Evolutionary conservation across 164 flowering plant genomes (phyloP).

Genomic region (Akebia trifoliata): DNA sequence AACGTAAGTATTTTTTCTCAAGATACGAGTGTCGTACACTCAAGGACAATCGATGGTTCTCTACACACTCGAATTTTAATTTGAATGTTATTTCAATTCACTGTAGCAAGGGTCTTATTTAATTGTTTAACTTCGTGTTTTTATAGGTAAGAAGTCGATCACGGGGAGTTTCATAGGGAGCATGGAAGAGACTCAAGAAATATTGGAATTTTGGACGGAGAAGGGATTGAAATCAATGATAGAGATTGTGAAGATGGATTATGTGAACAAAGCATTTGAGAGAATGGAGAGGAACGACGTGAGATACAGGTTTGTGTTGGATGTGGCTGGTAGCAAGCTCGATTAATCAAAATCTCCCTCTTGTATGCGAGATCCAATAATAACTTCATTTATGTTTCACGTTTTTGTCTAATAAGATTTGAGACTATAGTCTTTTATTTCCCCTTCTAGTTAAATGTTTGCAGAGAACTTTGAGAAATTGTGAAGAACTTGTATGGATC

Average conservation of each 20-base stretch:
- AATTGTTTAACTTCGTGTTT: too few species aligned
- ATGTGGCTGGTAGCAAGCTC: conserved; percentile 42
- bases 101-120: too few species aligned
- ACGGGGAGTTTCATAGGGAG: conserved; percentile 49
- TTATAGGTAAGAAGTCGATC: conserved; percentile 35
- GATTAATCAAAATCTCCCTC: conserved; percentile 6
- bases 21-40: too few species aligned
- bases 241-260: conserved; percentile 49
- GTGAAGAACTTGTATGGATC: too few species aligned
- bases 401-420: conserved; percentile 4
- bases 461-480: too few species aligned
- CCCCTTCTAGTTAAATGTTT: too few species aligned
- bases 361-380: neutral
- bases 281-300: conserved; percentile 53
- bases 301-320: conserved; percentile 47
- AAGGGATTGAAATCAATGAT: conserved; percentile 33
- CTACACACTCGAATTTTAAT: too few species aligned
- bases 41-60: too few species aligned
- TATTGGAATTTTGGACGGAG: conserved; percentile 40
- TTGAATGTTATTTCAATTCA: too few species aligned
- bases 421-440: too few species aligned
- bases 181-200: conserved; percentile 44
- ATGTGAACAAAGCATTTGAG: conserved; percentile 45
- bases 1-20: too few species aligned
- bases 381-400: neutral